Base-by-base conservation (phyloP, 169 alveolate species). In the Plasmodium knowlesi region DNA sequence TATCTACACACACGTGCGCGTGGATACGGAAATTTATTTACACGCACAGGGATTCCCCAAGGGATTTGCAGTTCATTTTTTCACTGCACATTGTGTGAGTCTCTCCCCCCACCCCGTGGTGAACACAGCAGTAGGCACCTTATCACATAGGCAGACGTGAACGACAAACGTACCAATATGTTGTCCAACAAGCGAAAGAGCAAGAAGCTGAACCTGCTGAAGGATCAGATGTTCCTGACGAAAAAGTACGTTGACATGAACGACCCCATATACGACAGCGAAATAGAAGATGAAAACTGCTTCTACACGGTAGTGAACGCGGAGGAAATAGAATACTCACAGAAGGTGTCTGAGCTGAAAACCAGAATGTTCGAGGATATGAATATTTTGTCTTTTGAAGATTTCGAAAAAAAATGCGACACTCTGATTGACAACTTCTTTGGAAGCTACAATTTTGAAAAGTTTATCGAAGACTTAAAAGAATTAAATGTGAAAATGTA, bases 181-280 rank as follows among this genome's bases (percentile, higher is more conserved):
- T 37, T 76, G 28, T n/a, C 82, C 10, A 78, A 79, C 53, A 89
- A 89, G 37, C 28, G 89, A 22, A 89, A 89, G 46, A 79, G 89
- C 57, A 89, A 89, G 30, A 89, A 89, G 25, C 28, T 89, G 70
- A 89, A 89, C 43, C 34, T 89, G 83, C 83, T 89, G 50, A 89
- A 89, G 84, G 89, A 89, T 34, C 94, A 89, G 43, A 89, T 79
- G 83, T 79, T 89, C 34, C 46, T 89, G 39, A 79, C 94, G 22
- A 89, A 89, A 30, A 89, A 89, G 72, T 89, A 89, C 50, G 94
- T 89, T 32, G 94, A 89, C 71, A 89, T 89, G 94, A 89, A 89
- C 6, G 94, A 89, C 50, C 94, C 94, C 25, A 89, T 89, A 78
- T 89, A 89, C 82, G 94, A 89, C 37, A 89, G 94, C 53, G 94